Percentiles rank a stretch among this genome's conserved stretches.
phyloP scores from a whole-genome alignment of 2,329 filamentous ascomycete species.

The Penicillium capsulatum region DNA sequence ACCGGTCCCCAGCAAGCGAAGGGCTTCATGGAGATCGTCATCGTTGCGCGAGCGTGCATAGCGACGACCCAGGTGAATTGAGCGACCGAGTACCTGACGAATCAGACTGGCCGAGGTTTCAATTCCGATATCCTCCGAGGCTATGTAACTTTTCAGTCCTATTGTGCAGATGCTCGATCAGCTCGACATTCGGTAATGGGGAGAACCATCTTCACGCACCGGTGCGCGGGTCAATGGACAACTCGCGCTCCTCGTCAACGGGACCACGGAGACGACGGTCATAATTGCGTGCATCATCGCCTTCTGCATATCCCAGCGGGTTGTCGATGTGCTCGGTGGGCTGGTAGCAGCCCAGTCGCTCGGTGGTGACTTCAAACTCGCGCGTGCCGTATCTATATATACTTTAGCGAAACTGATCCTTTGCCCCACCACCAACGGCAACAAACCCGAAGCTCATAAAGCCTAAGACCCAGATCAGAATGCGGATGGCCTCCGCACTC shows the following conservation, averaged over 20 bases:
- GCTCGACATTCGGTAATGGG: neutral
- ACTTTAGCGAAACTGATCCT: no score
- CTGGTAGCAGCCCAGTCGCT: slow-evolving; percentile 74
- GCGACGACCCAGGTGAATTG: slow-evolving; percentile 73
- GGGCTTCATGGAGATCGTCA: slow-evolving; percentile 79
- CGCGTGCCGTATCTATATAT: slow-evolving; percentile 57
- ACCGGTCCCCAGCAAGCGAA: slow-evolving; percentile 80
- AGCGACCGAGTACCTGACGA: slow-evolving; percentile 65
- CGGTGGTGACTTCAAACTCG: slow-evolving; percentile 79
- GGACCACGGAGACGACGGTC: slow-evolving; percentile 76
- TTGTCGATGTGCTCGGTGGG: slow-evolving; percentile 81
- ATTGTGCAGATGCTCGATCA: slow-evolving; percentile 17
- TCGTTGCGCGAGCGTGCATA: slow-evolving; percentile 65
- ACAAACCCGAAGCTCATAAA: slow-evolving; percentile 80
- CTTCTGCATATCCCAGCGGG: slow-evolving; percentile 81
- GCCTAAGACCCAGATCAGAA: slow-evolving; percentile 81
- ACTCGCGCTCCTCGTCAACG: slow-evolving; percentile 71
- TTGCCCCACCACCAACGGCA: neutral
- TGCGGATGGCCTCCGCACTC: slow-evolving; percentile 82
- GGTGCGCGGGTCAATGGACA: slow-evolving; percentile 69
- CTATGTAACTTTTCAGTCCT: slow-evolving; percentile 87
- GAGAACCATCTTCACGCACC: slow-evolving; percentile 41
- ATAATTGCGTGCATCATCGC: slow-evolving; percentile 77
- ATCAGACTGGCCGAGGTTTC: slow-evolving; percentile 78
- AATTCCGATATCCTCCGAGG: slow-evolving; percentile 72